Evolutionary conservation across 2,329 filamentous ascomycete species (phyloP), one percentile per base, ranked within the genome.

Genomic region (Dothideomycetes sp.): DNA sequence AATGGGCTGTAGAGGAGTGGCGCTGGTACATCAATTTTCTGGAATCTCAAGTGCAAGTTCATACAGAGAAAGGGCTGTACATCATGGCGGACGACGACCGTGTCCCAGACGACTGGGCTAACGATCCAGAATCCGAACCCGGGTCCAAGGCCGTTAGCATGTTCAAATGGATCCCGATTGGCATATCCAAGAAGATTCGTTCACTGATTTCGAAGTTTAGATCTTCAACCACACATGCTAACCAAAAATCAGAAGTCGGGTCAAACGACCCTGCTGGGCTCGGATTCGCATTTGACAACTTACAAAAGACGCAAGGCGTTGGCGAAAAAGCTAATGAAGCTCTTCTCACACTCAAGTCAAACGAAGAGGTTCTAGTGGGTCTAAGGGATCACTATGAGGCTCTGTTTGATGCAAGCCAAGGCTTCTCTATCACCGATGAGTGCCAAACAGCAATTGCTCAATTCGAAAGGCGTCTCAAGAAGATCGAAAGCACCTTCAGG

Each of bases 1-100:
- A 52, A 2, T 66, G 62, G 62, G 53, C 59, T 2, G 49, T 45
- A 3, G 62, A 66, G 38, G 54, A 64, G 15, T 67, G 64, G 64
- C 54, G 61, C 2, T 62, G 59, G 58, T 67, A 62, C 44, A 53
- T 65, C 8, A 59, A 58, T 18, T 50, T 49, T 31, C 45, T 65
- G 0, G 61, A 65, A 41, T 38, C 55, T 4, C 11, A 44, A n/a
- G 29, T 61, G 14, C 54, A 57, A 19, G 19, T 36, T 8, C 36
- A 47, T 4, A 50, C 52, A 11, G 34, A 48, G 18, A 36, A 36
- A 14, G 45, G 38, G 16, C 19, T 33, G 44, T 12, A n/a, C 14
- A 14, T 19, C n/a, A 35, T 14, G 31, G 31, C 16, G 14, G 31
- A 33, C 31, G 16, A 14, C 22, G 22, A 27, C 12, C 22, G 12